These are phyloP conservation scores for Phellinidium pouzarii DNA, from an alignment of 1,284 basidiomycete species.

Conservation along the genomic window DNA sequence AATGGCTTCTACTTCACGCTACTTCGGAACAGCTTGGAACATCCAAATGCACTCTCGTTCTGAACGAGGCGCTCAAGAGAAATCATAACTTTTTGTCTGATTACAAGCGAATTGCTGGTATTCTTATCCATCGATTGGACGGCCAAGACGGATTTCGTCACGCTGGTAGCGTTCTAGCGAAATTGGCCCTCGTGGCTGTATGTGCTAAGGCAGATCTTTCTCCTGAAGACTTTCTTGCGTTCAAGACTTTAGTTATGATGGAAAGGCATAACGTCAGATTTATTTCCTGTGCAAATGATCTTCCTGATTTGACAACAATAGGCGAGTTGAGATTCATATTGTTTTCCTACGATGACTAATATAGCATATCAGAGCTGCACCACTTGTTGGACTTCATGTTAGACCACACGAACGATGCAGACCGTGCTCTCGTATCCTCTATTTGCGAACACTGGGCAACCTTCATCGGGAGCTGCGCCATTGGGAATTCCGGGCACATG, in stretches of 20 bases:
- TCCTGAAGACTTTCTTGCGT: conserved; percentile 24
- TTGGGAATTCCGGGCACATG: not conserved
- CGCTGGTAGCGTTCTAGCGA: conserved; percentile 10
- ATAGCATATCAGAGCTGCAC: conserved; percentile 25
- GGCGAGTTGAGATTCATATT: not conserved
- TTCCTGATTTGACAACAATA: not conserved
- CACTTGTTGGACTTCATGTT: conserved; percentile 26
- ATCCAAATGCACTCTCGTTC: not conserved
- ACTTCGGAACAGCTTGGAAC: conserved; percentile 5
- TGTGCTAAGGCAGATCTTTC: conserved; percentile 25
- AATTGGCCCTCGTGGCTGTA: conserved; percentile 14
- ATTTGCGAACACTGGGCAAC: conserved; percentile 29
- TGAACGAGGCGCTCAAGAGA: not conserved
- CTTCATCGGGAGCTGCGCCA: not conserved
- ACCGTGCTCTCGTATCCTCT: conserved; percentile 26
- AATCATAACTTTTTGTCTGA: not conserved
- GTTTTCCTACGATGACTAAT: not conserved
- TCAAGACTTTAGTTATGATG: conserved; percentile 39
- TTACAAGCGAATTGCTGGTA: conserved; percentile 8
- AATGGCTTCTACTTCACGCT: conserved; percentile 40
- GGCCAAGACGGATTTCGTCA: not conserved
- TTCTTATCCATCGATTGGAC: conserved; percentile 1
- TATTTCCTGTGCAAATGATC: conserved; percentile 27
- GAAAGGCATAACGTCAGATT: conserved; percentile 27
- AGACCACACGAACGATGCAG: conserved; percentile 22